Base-by-base conservation (phyloP, 83 land plant species). In the Thuja plicata region DNA sequence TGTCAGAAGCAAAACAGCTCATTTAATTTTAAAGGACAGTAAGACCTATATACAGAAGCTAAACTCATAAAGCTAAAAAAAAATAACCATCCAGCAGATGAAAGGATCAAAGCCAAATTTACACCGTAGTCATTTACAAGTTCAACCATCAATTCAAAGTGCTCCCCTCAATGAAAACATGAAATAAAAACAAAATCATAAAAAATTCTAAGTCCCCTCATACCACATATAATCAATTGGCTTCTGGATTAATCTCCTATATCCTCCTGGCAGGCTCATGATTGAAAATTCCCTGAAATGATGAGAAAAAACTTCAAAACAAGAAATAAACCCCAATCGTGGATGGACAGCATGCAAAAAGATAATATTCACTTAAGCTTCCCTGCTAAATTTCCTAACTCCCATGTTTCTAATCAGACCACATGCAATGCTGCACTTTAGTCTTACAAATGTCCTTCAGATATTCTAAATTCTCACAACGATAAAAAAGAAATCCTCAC, bases 181-280 rank as follows among this genome's bases (percentile, higher is more conserved):
- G 12, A 8, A n/a, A n/a, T 90, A 21, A 71, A 24, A 40, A 11
- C 17, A 46, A 74, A 37, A 88, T 16, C 35, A 43, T 48, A 83
- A 43, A 46, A 19, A 10, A 8, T 45, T 24, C 54, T 1, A 16
- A 12, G 35, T 30, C 38, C 60, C 21, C 88, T 85, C 77, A 89
- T 90, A 97, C 99, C 99, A 98, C 62, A 91, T 89, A 88, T 89
- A 96, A 88, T 97, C 97, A 16, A 87, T 84, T 16, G 99, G 99
- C 84, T 89, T 94, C 83, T 96, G 98, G 86, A 98, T 93, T 74
- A 98, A 90, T 54, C 93, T 90, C 90, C 99, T 91, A 77, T 97
- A 98, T 40, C 92, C 96, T 90, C 99, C 99, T 48, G 96, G 89
- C 91, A 98, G 73, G 38, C 88, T 93, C 38, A 93, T 92, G 24